Percentiles rank a stretch among this genome's conserved stretches.
Conservation (phyloP, 106 monocot species). For the Dendrobium huoshanense region DNA sequence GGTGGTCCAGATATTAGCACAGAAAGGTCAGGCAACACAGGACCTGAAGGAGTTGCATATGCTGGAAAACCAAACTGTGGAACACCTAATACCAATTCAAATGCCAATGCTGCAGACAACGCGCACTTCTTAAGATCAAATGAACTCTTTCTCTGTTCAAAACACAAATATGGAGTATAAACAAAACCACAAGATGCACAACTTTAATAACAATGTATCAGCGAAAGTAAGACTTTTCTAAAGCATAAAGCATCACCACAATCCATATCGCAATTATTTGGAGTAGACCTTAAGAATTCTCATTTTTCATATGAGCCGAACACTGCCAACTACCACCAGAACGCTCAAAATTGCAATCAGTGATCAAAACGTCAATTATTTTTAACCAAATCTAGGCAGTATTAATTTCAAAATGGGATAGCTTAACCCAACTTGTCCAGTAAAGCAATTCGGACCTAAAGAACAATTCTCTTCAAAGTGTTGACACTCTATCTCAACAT, state of each 20-base stretch:
- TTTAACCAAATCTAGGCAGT: too few species aligned
- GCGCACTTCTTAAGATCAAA: conserved; percentile 63
- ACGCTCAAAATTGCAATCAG: not conserved
- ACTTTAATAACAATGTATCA: not conserved
- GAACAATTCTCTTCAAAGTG: not conserved
- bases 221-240: not conserved
- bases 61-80: conserved; percentile 44
- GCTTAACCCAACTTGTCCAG: too few species aligned
- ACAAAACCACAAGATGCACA: not conserved
- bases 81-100: conserved; percentile 43
- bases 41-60: conserved; percentile 37
- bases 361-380: not conserved
- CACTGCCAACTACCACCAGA: not conserved
- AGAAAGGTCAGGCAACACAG: conserved; percentile 68
- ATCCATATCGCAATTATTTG: too few species aligned
- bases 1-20: conserved; percentile 98
- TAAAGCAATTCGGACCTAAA: not conserved
- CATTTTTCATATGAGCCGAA: not conserved
- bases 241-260: too few species aligned
- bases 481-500: too few species aligned
- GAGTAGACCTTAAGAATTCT: too few species aligned
- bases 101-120: conserved; percentile 60
- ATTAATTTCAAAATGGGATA: too few species aligned
- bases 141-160: conserved; percentile 37
- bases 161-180: conserved; percentile 1